Conservation (phyloP, 805 yeast species). For the Candida caryicola region DNA sequence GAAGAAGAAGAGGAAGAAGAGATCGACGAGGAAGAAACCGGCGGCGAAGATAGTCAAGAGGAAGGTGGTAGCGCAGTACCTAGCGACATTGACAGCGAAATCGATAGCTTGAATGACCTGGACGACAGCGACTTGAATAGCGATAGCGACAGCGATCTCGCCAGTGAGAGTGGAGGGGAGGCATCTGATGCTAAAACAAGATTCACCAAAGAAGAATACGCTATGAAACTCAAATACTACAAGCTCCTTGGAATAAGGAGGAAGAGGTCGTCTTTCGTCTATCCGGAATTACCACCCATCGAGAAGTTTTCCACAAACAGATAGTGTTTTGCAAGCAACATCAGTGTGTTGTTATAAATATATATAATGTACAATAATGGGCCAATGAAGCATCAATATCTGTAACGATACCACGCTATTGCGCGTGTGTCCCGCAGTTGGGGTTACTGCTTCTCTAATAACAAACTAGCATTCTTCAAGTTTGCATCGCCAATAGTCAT, state of each 20-base stretch:
- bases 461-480: conserved; percentile 74
- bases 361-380: no score
- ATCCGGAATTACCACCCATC: conserved; percentile 23
- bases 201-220: neutral
- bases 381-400: no score
- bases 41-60: conserved; percentile 4
- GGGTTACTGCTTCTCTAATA: conserved; percentile 49
- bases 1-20: conserved; percentile 13
- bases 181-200: neutral
- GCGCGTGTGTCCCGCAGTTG: no score
- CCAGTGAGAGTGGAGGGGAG: neutral
- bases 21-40: conserved; percentile 7
- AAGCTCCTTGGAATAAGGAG: conserved; percentile 6
- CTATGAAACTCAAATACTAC: conserved; percentile 7
- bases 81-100: neutral
- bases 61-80: no score
- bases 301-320: conserved; percentile 19
- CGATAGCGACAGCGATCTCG: neutral
- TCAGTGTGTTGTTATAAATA: no score
- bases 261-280: conserved; percentile 4
- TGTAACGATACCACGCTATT: neutral
- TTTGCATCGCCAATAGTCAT: conserved; percentile 70
- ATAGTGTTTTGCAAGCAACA: no score
- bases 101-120: conserved; percentile 1
- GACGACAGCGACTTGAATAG: neutral